These are phyloP conservation scores for Mortierella sp. DNA, from an alignment of 371 early-diverging fungal genomes.

Conservation along the genomic window DNA sequence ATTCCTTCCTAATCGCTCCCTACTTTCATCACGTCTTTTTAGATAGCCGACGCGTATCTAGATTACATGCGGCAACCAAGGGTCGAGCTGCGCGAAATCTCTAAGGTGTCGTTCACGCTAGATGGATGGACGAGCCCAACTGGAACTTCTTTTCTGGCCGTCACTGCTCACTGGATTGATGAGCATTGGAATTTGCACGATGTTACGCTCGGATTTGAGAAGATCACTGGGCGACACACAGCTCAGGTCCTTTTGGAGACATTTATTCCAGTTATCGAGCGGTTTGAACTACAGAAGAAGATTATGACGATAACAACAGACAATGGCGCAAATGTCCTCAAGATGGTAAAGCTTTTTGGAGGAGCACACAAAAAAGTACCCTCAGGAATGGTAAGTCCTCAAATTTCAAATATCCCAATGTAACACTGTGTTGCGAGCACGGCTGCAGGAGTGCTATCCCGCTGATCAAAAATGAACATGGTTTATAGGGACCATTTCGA, in stretches of 20 bases:
- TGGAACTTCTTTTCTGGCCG: background rate
- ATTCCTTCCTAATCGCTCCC: too few species aligned
- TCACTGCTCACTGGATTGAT: background rate
- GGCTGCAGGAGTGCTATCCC: too few species aligned
- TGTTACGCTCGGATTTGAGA: background rate
- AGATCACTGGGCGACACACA: background rate
- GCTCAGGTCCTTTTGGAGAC: slow-evolving; percentile 9
- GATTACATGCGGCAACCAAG: background rate
- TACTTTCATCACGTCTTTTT: too few species aligned
- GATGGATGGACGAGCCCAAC: slow-evolving; percentile 2
- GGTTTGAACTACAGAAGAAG: slow-evolving; percentile 17
- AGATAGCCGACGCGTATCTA: too few species aligned
- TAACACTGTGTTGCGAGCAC: too few species aligned
- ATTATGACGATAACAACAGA: slow-evolving; percentile 35
- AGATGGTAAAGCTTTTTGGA: background rate
- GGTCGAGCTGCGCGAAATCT: background rate
- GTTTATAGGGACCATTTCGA: too few species aligned
- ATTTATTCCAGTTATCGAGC: slow-evolving; percentile 20
- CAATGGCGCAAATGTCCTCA: slow-evolving; percentile 1
- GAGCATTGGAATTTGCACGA: background rate
- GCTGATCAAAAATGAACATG: too few species aligned
- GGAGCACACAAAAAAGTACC: too few species aligned
- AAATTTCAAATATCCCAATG: too few species aligned
- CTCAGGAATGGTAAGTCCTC: too few species aligned
- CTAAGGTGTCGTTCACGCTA: background rate